phyloP scores from a whole-genome alignment of 2,329 filamentous ascomycete species.

The Celoporthe dispersa region DNA sequence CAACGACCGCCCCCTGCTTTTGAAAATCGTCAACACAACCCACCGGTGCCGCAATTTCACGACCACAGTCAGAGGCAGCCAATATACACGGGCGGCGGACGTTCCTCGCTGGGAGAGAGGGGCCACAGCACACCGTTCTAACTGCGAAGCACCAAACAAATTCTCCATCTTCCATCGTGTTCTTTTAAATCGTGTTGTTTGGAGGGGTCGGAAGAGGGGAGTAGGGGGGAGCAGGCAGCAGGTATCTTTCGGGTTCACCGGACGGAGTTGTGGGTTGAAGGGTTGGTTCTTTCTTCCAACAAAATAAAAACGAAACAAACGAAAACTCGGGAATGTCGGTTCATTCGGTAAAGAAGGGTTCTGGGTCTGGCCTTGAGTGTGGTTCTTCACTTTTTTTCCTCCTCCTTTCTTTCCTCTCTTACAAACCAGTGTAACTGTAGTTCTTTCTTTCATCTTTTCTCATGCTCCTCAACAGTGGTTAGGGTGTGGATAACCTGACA shows the following conservation, averaged over 20 bases:
- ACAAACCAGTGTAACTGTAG: slow-evolving; percentile 23
- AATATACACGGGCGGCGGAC: not conserved
- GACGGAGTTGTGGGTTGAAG: slow-evolving; percentile 26
- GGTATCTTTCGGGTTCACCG: slow-evolving; percentile 27
- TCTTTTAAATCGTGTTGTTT: not conserved
- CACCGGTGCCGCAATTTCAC: not conserved
- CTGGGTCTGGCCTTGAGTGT: not conserved
- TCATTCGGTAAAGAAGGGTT: not conserved
- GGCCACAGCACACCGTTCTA: not conserved
- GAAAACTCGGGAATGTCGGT: not conserved
- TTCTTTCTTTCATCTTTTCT: slow-evolving; percentile 23
- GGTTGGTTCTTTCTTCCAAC: not conserved
- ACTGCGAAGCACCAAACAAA: not conserved
- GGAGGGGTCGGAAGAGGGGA: not conserved
- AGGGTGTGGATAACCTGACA: slow-evolving; percentile 26
- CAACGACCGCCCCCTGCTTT: not conserved
- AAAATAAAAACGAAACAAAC: not conserved
- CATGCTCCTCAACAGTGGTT: slow-evolving; percentile 11
- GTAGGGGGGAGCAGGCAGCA: not conserved
- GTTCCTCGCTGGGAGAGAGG: not conserved
- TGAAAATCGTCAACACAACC: not conserved
- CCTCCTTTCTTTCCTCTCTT: slow-evolving; percentile 12
- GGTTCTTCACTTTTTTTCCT: not conserved
- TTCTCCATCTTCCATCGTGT: not conserved
- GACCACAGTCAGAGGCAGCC: not conserved